Evolutionary conservation across 2,329 filamentous ascomycete species (phyloP).

Genomic region (Cladorrhinum sp.): DNA sequence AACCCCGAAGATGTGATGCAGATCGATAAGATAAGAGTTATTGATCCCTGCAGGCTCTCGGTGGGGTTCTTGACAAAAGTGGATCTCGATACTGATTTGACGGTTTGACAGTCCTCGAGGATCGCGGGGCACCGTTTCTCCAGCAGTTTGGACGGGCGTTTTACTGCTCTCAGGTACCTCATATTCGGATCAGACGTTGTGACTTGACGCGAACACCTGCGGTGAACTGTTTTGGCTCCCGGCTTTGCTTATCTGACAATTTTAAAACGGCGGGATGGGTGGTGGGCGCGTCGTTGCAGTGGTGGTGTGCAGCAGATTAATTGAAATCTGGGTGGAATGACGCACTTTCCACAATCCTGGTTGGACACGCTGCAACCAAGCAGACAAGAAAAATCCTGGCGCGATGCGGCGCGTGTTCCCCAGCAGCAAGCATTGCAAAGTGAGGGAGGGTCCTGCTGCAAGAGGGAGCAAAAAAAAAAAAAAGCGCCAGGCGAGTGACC

Average conservation of each 20-base stretch:
- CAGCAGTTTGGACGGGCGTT: background rate
- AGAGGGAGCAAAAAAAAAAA: background rate
- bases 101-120: background rate
- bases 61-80: background rate
- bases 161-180: background rate
- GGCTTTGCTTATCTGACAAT: background rate
- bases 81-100: background rate
- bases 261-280: background rate
- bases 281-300: background rate
- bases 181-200: background rate
- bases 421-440: background rate
- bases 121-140: background rate
- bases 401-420: background rate
- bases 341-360: background rate
- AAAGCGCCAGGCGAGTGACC: background rate
- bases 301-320: background rate
- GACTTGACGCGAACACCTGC: background rate
- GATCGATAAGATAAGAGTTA: conserved; percentile 5
- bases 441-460: background rate
- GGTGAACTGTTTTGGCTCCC: background rate
- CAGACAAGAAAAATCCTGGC: background rate
- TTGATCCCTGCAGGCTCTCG: background rate
- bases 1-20: background rate
- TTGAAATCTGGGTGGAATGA: background rate
- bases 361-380: background rate